These are phyloP conservation scores for Teunomyces barrocoloradensis DNA, from an alignment of 805 yeast genomes.

Conservation along the genomic window DNA sequence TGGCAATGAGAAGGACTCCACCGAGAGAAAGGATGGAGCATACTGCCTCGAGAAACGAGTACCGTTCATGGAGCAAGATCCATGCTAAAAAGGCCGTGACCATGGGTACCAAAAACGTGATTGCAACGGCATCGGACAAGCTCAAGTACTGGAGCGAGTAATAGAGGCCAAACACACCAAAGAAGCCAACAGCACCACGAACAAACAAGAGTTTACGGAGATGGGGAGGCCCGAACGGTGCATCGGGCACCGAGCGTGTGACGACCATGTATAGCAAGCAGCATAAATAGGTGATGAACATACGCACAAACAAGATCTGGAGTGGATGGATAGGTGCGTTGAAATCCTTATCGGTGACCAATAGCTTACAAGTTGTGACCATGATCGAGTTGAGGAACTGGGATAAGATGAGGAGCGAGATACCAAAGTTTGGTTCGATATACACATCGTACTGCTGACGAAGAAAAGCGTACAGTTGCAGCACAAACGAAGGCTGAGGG, in stretches of 20 bases:
- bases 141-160: conserved; percentile 70
- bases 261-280: conserved; percentile 56
- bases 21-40: conserved; percentile 66
- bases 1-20: conserved; percentile 80
- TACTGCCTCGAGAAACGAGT: conserved; percentile 61
- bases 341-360: conserved; percentile 63
- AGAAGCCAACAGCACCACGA: conserved; percentile 67
- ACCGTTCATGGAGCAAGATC: conserved; percentile 61
- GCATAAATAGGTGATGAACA: conserved; percentile 65
- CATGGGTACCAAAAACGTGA: conserved; percentile 75
- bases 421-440: conserved; percentile 48
- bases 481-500: background rate
- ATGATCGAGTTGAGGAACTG: conserved; percentile 76
- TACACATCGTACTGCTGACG: conserved; percentile 1
- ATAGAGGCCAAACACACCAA: conserved; percentile 80
- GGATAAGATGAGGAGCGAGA: conserved; percentile 54
- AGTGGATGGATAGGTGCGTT: conserved; percentile 67
- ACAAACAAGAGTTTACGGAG: conserved; percentile 51
- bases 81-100: conserved; percentile 75
- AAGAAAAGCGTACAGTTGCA: background rate
- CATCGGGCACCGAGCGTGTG: conserved; percentile 50
- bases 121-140: conserved; percentile 77
- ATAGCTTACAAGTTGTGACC: conserved; percentile 72
- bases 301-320: conserved; percentile 74
- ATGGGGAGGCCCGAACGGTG: conserved; percentile 67